Percentiles rank a stretch among this genome's conserved stretches.
Evolutionary conservation across 139 green algal genomes (phyloP).

Genomic region (Chlorella sp.): DNA sequence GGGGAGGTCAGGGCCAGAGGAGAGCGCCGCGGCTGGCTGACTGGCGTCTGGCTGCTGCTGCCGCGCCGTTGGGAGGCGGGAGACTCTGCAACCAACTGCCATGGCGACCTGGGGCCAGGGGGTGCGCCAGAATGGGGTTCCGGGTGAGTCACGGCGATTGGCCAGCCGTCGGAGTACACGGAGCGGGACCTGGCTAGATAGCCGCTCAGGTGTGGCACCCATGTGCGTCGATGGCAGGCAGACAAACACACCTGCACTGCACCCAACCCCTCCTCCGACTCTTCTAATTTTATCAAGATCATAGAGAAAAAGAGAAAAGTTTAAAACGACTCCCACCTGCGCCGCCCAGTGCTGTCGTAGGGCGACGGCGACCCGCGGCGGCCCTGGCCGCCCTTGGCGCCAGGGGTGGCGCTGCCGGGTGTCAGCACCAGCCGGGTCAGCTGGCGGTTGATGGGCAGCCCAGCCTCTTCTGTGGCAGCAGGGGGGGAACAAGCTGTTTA

Average conservation of each 20-base stretch:
- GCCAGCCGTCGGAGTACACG: too few relatives aligned
- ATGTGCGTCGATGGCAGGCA: too few relatives aligned
- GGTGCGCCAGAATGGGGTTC: neutral
- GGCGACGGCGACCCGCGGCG: neutral
- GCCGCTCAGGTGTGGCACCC: too few relatives aligned
- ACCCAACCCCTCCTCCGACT: too few relatives aligned
- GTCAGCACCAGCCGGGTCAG: constrained; percentile 23
- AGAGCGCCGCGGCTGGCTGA: neutral
- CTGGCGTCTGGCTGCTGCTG: constrained; percentile 15
- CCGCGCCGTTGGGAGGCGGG: neutral
- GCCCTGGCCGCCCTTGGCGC: neutral
- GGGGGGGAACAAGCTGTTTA: neutral
- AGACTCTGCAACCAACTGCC: neutral
- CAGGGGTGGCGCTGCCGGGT: constrained; percentile 9
- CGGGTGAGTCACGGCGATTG: too few relatives aligned
- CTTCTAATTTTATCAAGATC: too few relatives aligned
- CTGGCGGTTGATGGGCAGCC: constrained; percentile 8
- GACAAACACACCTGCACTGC: too few relatives aligned
- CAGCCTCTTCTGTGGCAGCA: neutral
- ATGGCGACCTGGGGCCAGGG: constrained; percentile 6
- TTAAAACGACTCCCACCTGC: neutral
- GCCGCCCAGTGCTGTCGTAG: neutral
- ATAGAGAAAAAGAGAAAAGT: neutral
- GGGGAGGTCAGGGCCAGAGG: neutral
- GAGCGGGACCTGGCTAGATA: too few relatives aligned